Percentiles rank a stretch among this genome's conserved stretches.
These are phyloP conservation scores for Phanerochaete sordida DNA, from an alignment of 768 basidiomycete species.

Conservation along the genomic window DNA sequence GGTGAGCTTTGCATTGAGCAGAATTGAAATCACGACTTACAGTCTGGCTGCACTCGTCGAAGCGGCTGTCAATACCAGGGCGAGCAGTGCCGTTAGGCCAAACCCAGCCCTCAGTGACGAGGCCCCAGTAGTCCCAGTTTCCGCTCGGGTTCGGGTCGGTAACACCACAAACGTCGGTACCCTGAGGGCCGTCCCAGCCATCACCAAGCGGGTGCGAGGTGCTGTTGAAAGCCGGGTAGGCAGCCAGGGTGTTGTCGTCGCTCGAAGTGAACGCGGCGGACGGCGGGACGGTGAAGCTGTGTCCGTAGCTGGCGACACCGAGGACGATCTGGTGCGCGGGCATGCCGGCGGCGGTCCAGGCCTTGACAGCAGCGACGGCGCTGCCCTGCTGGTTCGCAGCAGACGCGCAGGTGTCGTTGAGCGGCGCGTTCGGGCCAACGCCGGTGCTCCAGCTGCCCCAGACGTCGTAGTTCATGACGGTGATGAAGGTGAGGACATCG, in stretches of 20 bases:
- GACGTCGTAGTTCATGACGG: constrained; percentile 70
- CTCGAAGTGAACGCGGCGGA: constrained; percentile 36
- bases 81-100: constrained; percentile 41
- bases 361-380: constrained; percentile 65
- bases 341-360: constrained; percentile 79
- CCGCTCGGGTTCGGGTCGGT: constrained; percentile 47
- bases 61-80: constrained; percentile 47
- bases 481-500: constrained; percentile 69
- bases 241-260: constrained; percentile 30
- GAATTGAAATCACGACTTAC: constrained; percentile 35
- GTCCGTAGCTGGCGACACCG: constrained; percentile 83
- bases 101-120: constrained; percentile 56
- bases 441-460: constrained; percentile 46
- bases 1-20: not conserved
- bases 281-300: constrained; percentile 53
- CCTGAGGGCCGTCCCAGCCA: constrained; percentile 49
- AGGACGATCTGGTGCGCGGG: constrained; percentile 72
- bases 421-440: constrained; percentile 80
- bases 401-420: constrained; percentile 73
- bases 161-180: constrained; percentile 56
- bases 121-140: constrained; percentile 59
- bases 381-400: constrained; percentile 62
- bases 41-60: constrained; percentile 71
- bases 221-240: constrained; percentile 51
- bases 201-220: constrained; percentile 47